Base-by-base conservation (phyloP, 148 eudicot species). In the Camellia japonica region DNA sequence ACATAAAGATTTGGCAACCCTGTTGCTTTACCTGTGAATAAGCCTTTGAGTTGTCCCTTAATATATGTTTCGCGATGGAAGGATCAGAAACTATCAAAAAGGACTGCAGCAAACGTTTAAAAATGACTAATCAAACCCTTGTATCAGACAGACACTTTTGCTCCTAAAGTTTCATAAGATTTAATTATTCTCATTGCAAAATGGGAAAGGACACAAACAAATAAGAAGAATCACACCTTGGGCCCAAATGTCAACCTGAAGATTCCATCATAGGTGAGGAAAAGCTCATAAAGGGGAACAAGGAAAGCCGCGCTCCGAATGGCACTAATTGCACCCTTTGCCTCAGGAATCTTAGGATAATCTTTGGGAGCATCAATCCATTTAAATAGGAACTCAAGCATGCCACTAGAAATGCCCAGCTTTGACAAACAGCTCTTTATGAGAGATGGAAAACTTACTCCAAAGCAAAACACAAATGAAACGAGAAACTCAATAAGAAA, bases 71-170 rank as follows among this genome's bases (percentile, higher is more conserved):
- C 65, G 93, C 90, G 67, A 91, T 89, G 66, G 85, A 78, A 61
- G 99, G 99, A 90, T 97, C 99, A 73, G 99, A 97, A 59, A 97
- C 97, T 80, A 97, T 94, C 74, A 97, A 82, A 83, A 97, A 97
- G 2, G 99, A 88, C 99, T 96, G 98, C 90, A 91, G 74, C 19
- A 81, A 73, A 80, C 43, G 62, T 68, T 47, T 15, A 78, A 6
- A 23, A 43, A 74, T 44, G 11, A 69, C 38, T 52, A 56, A 68
- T 56, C 80, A 78, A 68, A 68, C 54, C 68, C 16, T 51, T 41
- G 64, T 4, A 73, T 3, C 7, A 56, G 10, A n/a, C 67, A 60
- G 54, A 9, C 47, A 30, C 38, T 30, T 8, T 30, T 7, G 58
- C 49, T 20, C 46, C 47, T 23, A 38, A 54, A 13, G 52, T 8